Evolutionary conservation across 179 eudicot genomes (phyloP), one percentile per base, ranked within the genome.

Genomic region (Drosera spatulata): DNA sequence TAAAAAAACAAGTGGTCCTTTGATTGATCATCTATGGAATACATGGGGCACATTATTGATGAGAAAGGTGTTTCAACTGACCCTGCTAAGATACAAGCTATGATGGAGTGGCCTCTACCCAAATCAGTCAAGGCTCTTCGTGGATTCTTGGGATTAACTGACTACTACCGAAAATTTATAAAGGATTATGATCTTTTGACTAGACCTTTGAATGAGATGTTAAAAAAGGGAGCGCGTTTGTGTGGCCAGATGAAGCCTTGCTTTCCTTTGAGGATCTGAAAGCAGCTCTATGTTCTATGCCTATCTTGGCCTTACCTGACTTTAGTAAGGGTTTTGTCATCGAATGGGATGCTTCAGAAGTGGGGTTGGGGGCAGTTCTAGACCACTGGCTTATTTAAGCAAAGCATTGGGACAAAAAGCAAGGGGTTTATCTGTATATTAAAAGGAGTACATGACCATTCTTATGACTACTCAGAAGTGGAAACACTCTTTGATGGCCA

Each of bases 101-200:
- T 11, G n/a, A 15, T 4, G 33, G 33, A 15, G 6, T 52, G 12
- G 55, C 55, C 55, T 52, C 5, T 14, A 10, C 55, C n/a, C 6
- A 11, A 52, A 52, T 6, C 6, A 6, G 9, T 52, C 33, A 52
- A 52, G 55, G 9, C 6, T 6, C 33, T 52, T 5, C 4, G 55
- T 11, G 55, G 55, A 52, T 52, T 52, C 33, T 52, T 52, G 33
- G 55, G 55, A 15, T 52, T 52, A 52, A 15, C 55, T 4, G 12
- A 14, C 5, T 52, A 52, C 12, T 52, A 52, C n/a, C 10, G 12
- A 15, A 52, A 14, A 14, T 52, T 52, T 52, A 15, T 52, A 4
- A 52, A 52, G 55, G 33, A 6, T 4, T 52, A 10, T 52, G 55
- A 14, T 4, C 6, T 3, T 3, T 6, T 52, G 5, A 10, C 6